Evolutionary conservation across 2,329 filamentous ascomycete genomes (phyloP).

Genomic region (Pseudopithomyces chartarum): DNA sequence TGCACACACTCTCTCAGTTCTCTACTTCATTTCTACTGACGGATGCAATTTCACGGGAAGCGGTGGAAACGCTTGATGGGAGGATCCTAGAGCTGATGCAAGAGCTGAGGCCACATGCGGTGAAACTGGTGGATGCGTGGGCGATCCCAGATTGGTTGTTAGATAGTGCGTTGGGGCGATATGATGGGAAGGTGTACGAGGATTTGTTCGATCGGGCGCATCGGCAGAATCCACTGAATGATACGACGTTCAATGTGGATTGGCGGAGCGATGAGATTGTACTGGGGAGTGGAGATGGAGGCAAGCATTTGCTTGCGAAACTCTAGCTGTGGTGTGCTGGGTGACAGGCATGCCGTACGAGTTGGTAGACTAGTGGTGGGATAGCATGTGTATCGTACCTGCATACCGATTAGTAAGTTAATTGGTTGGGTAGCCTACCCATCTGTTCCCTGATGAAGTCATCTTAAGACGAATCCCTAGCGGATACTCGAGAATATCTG

Average conservation of each 20-base stretch:
- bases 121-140: conserved; percentile 59
- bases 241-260: conserved; percentile 56
- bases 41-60: conserved; percentile 47
- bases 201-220: conserved; percentile 58
- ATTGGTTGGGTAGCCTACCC: no score
- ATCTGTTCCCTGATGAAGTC: no score
- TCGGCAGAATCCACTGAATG: conserved; percentile 57
- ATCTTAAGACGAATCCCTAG: no score
- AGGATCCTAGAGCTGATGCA: conserved; percentile 54
- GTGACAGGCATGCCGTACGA: no score
- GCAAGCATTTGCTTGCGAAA: conserved; percentile 25
- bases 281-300: conserved; percentile 50
- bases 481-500: no score
- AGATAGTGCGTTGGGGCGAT: conserved; percentile 57
- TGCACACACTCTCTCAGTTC: conserved; percentile 54
- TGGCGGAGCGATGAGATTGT: conserved; percentile 57
- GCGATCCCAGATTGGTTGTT: conserved; percentile 59
- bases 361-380: no score
- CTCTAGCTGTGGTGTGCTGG: no score
- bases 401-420: no score
- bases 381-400: no score
- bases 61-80: conserved; percentile 48
- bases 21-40: conserved; percentile 53
- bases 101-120: conserved; percentile 56
- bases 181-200: conserved; percentile 60